Evolutionary conservation across 768 basidiomycete species (phyloP).

Genomic region (Agrocybe pediades): DNA sequence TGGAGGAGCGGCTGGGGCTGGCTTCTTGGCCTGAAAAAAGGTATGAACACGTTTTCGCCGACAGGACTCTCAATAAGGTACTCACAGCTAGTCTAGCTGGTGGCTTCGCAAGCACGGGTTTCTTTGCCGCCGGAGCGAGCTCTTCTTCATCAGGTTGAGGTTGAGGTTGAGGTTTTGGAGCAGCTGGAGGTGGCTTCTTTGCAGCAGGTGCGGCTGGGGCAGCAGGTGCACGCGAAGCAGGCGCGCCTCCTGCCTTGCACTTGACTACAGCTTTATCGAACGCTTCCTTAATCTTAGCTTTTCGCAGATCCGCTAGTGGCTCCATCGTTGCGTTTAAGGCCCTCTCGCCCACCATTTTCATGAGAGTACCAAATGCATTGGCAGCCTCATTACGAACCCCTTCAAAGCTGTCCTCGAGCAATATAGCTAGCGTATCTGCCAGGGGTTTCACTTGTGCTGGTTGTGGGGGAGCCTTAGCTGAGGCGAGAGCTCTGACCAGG

Average conservation of each 20-base stretch:
- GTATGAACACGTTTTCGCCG: neutral
- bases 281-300: constrained; percentile 92
- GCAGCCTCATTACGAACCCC: constrained; percentile 92
- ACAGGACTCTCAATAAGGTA: neutral
- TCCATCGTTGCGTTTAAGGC: constrained; percentile 88
- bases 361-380: constrained; percentile 81
- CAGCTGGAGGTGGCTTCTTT: constrained; percentile 17
- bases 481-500: constrained; percentile 73
- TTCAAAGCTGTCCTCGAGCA: constrained; percentile 88
- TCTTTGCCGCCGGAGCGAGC: constrained; percentile 44
- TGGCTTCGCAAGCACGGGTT: constrained; percentile 46
- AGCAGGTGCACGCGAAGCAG: constrained; percentile 46
- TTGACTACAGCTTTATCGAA: constrained; percentile 92
- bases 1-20: constrained; percentile 27
- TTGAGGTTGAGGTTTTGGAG: constrained; percentile 3
- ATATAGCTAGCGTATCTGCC: constrained; percentile 69
- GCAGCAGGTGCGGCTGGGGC: constrained; percentile 13
- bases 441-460: constrained; percentile 80
- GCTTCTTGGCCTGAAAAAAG: constrained; percentile 53
- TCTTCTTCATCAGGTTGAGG: constrained; percentile 23
- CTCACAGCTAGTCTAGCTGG: constrained; percentile 53
- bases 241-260: constrained; percentile 67
- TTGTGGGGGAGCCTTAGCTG: constrained; percentile 69
- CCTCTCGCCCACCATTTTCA: constrained; percentile 97
- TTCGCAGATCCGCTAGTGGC: constrained; percentile 80